A percentile compares a stretch with the other conserved stretches of the same genome.
These are phyloP conservation scores for Talaromyces sp. DNA, from an alignment of 2,329 filamentous ascomycete genomes.

Conservation along the genomic window DNA sequence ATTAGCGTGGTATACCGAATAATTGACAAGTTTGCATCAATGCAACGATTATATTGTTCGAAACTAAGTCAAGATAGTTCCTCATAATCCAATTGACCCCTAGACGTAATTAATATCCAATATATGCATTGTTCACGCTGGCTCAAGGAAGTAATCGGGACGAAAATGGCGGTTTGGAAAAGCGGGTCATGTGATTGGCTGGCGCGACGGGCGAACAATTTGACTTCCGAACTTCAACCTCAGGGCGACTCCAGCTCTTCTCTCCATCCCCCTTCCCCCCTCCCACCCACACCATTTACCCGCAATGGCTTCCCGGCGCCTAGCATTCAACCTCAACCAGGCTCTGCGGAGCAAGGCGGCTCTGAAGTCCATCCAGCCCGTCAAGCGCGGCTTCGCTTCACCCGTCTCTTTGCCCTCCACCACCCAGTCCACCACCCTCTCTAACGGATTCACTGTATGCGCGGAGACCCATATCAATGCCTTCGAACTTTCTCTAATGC, in stretches of 20 bases:
- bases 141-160: conserved; percentile 39
- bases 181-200: conserved; percentile 50
- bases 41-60: background rate
- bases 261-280: conserved; percentile 52
- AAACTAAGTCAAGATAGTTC: background rate
- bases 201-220: conserved; percentile 46
- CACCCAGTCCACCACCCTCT: conserved; percentile 94
- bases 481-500: conserved; percentile 33
- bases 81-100: background rate
- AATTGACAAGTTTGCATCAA: background rate
- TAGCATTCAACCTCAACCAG: conserved; percentile 91
- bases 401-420: conserved; percentile 73
- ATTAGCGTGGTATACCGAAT: background rate
- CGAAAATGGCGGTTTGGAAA: conserved; percentile 41
- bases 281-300: conserved; percentile 37
- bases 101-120: background rate
- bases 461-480: conserved; percentile 17
- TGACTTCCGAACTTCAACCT: conserved; percentile 49
- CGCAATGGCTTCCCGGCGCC: conserved; percentile 92
- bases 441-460: conserved; percentile 92
- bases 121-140: background rate
- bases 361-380: conserved; percentile 73
- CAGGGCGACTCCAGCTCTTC: conserved; percentile 46
- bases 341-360: conserved; percentile 85
- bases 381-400: conserved; percentile 87